Evolutionary conservation across 192 early-diverging fungal genomes (phyloP).

Genomic region (Coemansia sp.): DNA sequence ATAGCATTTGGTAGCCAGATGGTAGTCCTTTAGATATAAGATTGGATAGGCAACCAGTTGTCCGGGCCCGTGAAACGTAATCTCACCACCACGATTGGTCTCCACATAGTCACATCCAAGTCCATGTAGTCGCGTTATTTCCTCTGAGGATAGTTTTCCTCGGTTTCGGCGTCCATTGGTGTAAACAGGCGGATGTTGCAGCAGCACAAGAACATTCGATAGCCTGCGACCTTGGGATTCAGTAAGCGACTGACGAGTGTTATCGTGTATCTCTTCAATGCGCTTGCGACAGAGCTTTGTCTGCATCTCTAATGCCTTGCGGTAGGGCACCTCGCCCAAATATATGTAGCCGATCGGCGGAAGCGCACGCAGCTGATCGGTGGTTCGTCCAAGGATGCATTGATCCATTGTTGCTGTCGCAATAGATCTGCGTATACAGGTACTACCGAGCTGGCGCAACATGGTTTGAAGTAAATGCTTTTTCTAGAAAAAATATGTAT

Average conservation of each 20-base stretch:
- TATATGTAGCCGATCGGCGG: constrained; percentile 51
- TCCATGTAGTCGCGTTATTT: constrained; percentile 52
- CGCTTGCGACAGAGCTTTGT: constrained; percentile 57
- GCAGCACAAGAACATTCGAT: constrained; percentile 61
- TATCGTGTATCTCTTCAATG: constrained; percentile 43
- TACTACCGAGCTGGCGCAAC: no score
- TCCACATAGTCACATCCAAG: constrained; percentile 66
- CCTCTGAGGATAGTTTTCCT: constrained; percentile 54
- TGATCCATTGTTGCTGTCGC: neutral
- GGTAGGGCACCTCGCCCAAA: constrained; percentile 58
- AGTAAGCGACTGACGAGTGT: neutral
- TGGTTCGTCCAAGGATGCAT: constrained; percentile 33
- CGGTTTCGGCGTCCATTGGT: constrained; percentile 86
- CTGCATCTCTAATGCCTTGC: constrained; percentile 61
- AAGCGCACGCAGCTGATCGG: constrained; percentile 24
- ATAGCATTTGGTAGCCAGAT: constrained; percentile 72
- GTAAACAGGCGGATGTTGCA: constrained; percentile 88
- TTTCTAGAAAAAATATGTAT: no score
- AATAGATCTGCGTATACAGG: neutral
- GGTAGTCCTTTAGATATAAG: constrained; percentile 69
- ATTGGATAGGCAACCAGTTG: constrained; percentile 97
- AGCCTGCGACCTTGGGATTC: neutral
- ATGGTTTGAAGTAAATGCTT: no score
- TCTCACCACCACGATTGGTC: constrained; percentile 86
- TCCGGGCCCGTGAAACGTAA: constrained; percentile 96